Evolutionary conservation across 805 yeast genomes (phyloP), one percentile per base, ranked within the genome.

Genomic region (Kazachstania viticola): DNA sequence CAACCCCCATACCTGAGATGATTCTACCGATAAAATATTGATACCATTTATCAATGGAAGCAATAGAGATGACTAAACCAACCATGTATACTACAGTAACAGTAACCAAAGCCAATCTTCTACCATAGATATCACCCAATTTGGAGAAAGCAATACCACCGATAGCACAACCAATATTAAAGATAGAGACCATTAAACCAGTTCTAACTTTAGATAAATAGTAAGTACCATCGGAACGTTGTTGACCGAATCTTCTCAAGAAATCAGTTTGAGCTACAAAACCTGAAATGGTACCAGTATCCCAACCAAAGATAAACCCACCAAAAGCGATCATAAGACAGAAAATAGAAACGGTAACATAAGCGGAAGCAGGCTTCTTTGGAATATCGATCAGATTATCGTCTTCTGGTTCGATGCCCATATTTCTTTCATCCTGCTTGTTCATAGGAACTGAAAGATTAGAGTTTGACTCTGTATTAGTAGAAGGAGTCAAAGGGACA

Each of bases 111-210:
- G 79, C 82, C 26, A 61, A 45, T 56, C 76, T 71, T 64, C 85
- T 69, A 46, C 85, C 85, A 45, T 64, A 67, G 28, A 67, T 49
- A 50, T 79, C 84, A 51, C 71, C 83, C 21, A 69, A 45, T 44
- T 67, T 71, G 34, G 77, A 68, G 33, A 77, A 58, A 29, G 69
- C 56, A 18, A 78, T 49, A 56, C 81, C 79, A 54, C 87, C 88
- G 33, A 78, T 58, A 34, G 81, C 81, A 64, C 84, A 76, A 45
- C 85, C 87, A 49, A 78, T 63, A 60, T 76, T 75, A 41, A n/a
- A n/a, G n/a, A 73, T 65, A 35, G 73, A 60, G 26, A 73, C 74
- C 33, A 73, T 60, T 39, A 73, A 58, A 41, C 79, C 78, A 12
- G 65, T 64, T 60, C 78, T 64, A 14, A 64, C 69, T 40, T 68